Evolutionary conservation across 2,329 filamentous ascomycete genomes (phyloP).

Genomic region (Aureobasidium sp.): DNA sequence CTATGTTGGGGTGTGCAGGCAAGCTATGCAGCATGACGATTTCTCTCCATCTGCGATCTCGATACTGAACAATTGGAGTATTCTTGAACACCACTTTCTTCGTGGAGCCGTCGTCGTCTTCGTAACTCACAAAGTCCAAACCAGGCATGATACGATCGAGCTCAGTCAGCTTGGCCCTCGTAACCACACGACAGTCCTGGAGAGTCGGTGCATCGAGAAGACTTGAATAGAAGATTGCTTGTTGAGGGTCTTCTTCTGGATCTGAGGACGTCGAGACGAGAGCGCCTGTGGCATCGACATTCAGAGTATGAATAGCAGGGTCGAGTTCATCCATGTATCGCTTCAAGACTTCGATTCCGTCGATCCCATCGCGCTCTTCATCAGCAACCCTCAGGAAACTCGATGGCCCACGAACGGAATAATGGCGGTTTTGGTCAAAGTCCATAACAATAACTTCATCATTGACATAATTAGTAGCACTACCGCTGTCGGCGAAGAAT

Average conservation of each 20-base stretch:
- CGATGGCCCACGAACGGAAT: not conserved
- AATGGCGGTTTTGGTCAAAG: not conserved
- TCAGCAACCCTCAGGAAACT: not conserved
- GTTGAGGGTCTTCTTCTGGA: not conserved
- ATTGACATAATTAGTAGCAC: not conserved
- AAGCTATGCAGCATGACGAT: not conserved
- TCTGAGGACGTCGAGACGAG: not conserved
- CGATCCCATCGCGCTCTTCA: not conserved
- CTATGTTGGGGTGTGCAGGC: not conserved
- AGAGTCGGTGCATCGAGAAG: not conserved
- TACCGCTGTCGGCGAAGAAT: not conserved
- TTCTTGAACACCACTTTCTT: not conserved
- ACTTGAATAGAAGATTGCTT: not conserved
- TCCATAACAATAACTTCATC: not conserved
- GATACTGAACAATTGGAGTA: not conserved
- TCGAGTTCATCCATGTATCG: not conserved
- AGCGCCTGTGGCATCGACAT: not conserved
- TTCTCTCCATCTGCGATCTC: not conserved
- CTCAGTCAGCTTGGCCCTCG: not conserved
- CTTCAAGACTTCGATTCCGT: not conserved
- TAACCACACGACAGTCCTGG: not conserved
- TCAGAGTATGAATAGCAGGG: not conserved
- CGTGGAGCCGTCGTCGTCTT: not conserved
- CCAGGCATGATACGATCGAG: not conserved
- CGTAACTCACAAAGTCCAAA: not conserved